Evolutionary conservation across 345 rosid species (phyloP), one percentile per base, ranked within the genome.

Genomic region (Cardamine occulta): DNA sequence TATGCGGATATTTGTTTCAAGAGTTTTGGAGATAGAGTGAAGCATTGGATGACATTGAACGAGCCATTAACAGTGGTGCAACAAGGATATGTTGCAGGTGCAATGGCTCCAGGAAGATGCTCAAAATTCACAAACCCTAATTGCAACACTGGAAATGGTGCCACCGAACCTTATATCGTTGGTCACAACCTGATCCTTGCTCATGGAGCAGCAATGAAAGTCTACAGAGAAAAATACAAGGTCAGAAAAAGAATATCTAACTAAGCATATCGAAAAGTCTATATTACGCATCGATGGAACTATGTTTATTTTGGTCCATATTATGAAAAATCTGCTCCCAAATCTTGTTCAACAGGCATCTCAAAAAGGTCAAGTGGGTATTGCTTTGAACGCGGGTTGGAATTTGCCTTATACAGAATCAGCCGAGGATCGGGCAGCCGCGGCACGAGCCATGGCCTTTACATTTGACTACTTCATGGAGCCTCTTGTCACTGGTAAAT

Each of bases 401-500:
- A 65, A 68, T 56, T 82, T 78, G 12, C 89, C 89, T 0, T 81
- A 84, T 14, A 45, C 77, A 59, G 68, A 80, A 45, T 54, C 85
- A 3, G 2, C 28, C 0, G 73, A 73, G 17, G 71, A 78, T 77
- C 63, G 39, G 40, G 52, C 66, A 65, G 87, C 89, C 3, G 83
- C 83, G 4, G 74, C 60, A 63, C 70, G 82, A 66, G 60, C 73
- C 10, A 75, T 84, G 66, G 91, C 87, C 18, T 87, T 87, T 75
- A 28, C 64, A 7, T 78, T 79, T n/a, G 89, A 86, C 70, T 87
- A 86, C 79, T 67, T 76, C 64, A 62, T 86, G 79, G 75, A 86
- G 55, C 93, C 90, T 17, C 35, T 88, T 32, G 71, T 83, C 1
- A 65, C 79, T 0, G 93, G 93, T 10, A 66, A 84, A 49, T 88